phyloP scores from a whole-genome alignment of 2,329 filamentous ascomycete genomes.

The Colletotrichum sp. region DNA sequence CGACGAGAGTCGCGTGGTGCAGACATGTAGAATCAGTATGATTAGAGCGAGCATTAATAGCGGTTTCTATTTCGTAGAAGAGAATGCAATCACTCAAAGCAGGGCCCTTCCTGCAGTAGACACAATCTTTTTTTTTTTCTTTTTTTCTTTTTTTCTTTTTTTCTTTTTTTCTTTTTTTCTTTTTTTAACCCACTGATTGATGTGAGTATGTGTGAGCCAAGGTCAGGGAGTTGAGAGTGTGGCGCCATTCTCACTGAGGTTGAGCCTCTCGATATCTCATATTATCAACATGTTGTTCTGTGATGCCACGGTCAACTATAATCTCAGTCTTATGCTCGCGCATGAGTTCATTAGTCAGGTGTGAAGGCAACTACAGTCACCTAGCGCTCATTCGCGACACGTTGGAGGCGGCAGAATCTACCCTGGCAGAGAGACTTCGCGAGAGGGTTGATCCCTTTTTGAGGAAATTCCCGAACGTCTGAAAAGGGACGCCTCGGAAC shows the following conservation, averaged over 20 bases:
- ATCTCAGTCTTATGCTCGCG: neutral
- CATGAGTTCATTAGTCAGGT: neutral
- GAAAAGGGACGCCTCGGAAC: neutral
- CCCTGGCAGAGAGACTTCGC: neutral
- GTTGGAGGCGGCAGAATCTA: neutral
- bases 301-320: neutral
- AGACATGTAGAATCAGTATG: neutral
- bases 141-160: no score
- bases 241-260: neutral
- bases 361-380: neutral
- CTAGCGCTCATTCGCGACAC: neutral
- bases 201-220: neutral
- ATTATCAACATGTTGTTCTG: neutral
- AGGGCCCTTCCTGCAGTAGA: neutral
- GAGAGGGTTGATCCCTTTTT: neutral
- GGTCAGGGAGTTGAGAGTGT: neutral
- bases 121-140: neutral
- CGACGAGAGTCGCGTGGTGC: neutral
- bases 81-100: neutral
- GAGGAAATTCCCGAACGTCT: neutral
- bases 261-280: neutral
- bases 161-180: no score
- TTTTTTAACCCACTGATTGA: neutral
- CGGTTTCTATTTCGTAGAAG: neutral
- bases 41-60: constrained; percentile 1